A percentile compares a stretch with the other conserved stretches of the same genome.
Evolutionary conservation across 1,284 basidiomycete genomes (phyloP).

Genomic region (Pterulicium gracile): DNA sequence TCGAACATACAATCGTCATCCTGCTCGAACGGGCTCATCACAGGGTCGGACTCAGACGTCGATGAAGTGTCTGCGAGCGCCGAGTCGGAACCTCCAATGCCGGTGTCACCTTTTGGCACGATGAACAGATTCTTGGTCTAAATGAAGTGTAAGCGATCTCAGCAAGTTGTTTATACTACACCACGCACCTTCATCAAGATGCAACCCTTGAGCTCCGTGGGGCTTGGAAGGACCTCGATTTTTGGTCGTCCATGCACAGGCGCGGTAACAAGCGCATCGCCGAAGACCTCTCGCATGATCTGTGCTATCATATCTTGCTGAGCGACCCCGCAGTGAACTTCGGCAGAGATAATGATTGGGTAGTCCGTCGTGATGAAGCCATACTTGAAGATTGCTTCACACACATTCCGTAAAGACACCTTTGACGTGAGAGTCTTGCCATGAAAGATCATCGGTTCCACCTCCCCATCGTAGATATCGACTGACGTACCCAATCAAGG

Average conservation of each 20-base stretch:
- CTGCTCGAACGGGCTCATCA: background rate
- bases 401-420: conserved; percentile 60
- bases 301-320: conserved; percentile 61
- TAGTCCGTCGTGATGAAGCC: conserved; percentile 75
- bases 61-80: background rate
- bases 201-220: conserved; percentile 54
- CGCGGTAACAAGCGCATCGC: conserved; percentile 44
- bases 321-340: conserved; percentile 60
- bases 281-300: conserved; percentile 57
- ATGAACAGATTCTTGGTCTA: conserved; percentile 38
- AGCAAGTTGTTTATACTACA: background rate
- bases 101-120: background rate
- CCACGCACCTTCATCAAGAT: conserved; percentile 65
- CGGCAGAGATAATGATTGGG: conserved; percentile 74
- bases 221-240: conserved; percentile 50
- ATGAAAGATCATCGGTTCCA: conserved; percentile 80
- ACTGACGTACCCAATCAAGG: conserved; percentile 38
- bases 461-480: conserved; percentile 88
- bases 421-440: conserved; percentile 75
- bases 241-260: conserved; percentile 28
- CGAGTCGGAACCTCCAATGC: background rate
- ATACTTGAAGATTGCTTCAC: conserved; percentile 67
- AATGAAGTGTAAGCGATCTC: background rate
- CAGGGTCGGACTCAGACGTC: background rate
- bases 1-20: background rate